phyloP scores from a whole-genome alignment of 805 yeast species.

The Ogataea sp. region DNA sequence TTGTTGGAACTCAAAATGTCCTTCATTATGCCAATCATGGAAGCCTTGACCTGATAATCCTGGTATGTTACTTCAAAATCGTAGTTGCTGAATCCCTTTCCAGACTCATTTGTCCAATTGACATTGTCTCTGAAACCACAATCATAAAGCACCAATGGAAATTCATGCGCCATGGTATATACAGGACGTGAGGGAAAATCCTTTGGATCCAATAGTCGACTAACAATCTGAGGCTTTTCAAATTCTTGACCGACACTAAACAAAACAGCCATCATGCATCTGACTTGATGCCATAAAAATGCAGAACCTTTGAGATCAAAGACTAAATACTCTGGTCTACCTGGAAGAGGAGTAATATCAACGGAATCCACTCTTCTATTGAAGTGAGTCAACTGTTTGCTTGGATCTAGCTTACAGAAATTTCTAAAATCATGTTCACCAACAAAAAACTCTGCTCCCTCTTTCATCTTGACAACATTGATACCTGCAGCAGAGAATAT shows the following conservation, averaged over 20 bases:
- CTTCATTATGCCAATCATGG: constrained; percentile 43
- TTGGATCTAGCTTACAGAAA: constrained; percentile 90
- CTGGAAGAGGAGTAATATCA: constrained; percentile 12
- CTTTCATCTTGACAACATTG: constrained; percentile 57
- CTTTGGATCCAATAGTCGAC: constrained; percentile 49
- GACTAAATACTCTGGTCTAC: constrained; percentile 39
- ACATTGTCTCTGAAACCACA: constrained; percentile 61
- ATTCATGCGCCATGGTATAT: constrained; percentile 84
- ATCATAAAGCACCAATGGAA: constrained; percentile 80
- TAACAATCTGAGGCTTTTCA: constrained; percentile 54
- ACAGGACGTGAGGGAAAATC: constrained; percentile 59
- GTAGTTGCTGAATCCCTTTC: constrained; percentile 33
- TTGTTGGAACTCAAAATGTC: constrained; percentile 26
- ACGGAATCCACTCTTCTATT: constrained; percentile 47
- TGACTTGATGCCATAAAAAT: constrained; percentile 95
- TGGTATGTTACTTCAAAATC: constrained; percentile 42
- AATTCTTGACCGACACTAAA: constrained; percentile 72
- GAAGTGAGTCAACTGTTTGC: constrained; percentile 83
- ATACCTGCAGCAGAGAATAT: constrained; percentile 52
- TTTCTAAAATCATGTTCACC: constrained; percentile 91
- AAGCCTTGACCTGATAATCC: constrained; percentile 49
- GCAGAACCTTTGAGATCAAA: constrained; percentile 84
- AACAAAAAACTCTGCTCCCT: constrained; percentile 52
- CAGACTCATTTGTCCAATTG: constrained; percentile 47
- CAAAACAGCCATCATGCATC: constrained; percentile 86